phyloP scores from a whole-genome alignment of 2,329 filamentous ascomycete genomes.

The Fusarium sublunatum region DNA sequence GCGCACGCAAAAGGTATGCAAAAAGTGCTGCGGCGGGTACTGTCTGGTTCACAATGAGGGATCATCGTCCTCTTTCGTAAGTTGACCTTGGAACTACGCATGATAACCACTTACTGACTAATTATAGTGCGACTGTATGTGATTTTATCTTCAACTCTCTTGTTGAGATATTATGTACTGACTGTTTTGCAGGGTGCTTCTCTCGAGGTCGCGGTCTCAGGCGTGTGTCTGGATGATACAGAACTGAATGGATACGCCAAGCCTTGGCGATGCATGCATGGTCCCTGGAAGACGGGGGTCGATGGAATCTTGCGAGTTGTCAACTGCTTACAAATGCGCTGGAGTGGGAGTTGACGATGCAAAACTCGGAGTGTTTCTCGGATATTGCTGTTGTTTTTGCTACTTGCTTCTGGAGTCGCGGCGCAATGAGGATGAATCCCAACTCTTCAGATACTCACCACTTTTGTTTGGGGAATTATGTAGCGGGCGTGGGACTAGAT shows the following conservation, averaged over 20 bases:
- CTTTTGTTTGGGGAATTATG: constrained; percentile 6
- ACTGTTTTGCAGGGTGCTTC: constrained; percentile 47
- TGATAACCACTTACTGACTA: constrained; percentile 46
- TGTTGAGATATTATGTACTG: constrained; percentile 10
- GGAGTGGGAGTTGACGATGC: constrained; percentile 8
- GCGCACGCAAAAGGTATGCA: constrained; percentile 76
- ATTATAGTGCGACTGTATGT: constrained; percentile 61
- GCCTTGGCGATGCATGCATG: constrained; percentile 3
- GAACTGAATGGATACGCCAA: not conserved
- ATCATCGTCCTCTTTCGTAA: constrained; percentile 72
- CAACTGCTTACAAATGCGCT: not conserved
- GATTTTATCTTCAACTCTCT: not conserved
- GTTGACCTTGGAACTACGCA: constrained; percentile 38
- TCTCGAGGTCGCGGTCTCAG: constrained; percentile 51
- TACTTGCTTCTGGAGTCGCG: constrained; percentile 27
- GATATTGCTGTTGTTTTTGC: constrained; percentile 5
- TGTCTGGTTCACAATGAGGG: constrained; percentile 87
- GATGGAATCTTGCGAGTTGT: constrained; percentile 20
- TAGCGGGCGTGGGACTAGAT: not conserved
- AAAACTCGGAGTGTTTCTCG: not conserved
- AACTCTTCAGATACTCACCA: constrained; percentile 35
- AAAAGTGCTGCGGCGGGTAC: constrained; percentile 80
- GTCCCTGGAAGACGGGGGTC: constrained; percentile 26
- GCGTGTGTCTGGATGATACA: constrained; percentile 32
- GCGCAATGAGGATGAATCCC: constrained; percentile 29